Base-by-base conservation (phyloP, 768 basidiomycete genomes). In the Xanthoconium purpureum region DNA sequence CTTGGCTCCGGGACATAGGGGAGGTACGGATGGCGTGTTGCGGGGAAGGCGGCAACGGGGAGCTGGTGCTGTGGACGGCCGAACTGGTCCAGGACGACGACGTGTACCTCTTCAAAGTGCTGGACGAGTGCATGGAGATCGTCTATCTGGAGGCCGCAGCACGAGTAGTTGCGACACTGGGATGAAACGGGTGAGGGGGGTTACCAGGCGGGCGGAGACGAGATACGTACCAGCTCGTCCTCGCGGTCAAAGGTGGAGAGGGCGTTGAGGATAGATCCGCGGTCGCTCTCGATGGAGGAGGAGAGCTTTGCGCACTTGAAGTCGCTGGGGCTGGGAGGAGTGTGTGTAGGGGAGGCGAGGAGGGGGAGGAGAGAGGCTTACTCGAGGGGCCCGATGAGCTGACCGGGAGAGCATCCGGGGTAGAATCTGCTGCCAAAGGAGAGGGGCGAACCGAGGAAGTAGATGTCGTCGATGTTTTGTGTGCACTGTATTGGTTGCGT, bases 81-180 rank as follows among this genome's bases (percentile, higher is more conserved):
- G 35, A 69, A 73, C n/a, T 77, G 73, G 59, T 80, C 77, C 42
- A 87, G 69, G 56, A 92, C 84, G 66, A 90, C 80, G 68, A 95
- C 89, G 69, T 96, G 94, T 46, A 85, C 84, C 57, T 93, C 88
- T 66, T 96, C 94, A 61, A 95, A 94, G 67, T 96, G 94, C 71
- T 95, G 91, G 3, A 96, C 81, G 12, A 96, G 84, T 3, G 91
- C 88, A 58, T 91, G 88, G 0, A 91, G 79, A 64, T 91, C 88
- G 33, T 80, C 78, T 17, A 92, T 80, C 60, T 86, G 81, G 49
- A 89, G 74, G 11, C 92, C 93, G 67, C 94, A 97, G 73, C 94
- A 97, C 1, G 85, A 85, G 75, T 94, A 97, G 70, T 96, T 87
- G 60, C 88, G 85, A 71, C 90, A 92, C 84, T 88, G 56, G 46